phyloP scores from a whole-genome alignment of 2,329 filamentous ascomycete species.

The Aspergillus caelatus region DNA sequence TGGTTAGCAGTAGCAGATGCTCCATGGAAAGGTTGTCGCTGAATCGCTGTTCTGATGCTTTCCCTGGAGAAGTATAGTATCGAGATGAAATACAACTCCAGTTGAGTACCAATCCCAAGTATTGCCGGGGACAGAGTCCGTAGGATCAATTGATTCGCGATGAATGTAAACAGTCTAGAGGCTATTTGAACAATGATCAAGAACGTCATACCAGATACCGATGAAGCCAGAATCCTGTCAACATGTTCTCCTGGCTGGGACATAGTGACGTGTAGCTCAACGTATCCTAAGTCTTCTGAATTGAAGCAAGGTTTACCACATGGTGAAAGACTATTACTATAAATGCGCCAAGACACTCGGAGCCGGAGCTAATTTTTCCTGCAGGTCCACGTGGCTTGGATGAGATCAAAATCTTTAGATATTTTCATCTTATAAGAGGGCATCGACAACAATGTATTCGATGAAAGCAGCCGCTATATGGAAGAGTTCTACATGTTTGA shows the following conservation, averaged over 20 bases:
- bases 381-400: too few species aligned
- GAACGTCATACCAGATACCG: conserved; percentile 74
- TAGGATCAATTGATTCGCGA: conserved; percentile 87
- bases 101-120: conserved; percentile 82
- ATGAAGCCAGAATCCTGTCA: conserved; percentile 29
- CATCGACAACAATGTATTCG: too few species aligned
- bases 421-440: too few species aligned
- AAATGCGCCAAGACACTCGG: background rate
- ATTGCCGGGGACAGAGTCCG: conserved; percentile 84
- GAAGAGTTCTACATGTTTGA: background rate
- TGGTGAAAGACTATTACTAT: background rate
- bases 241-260: conserved; percentile 20
- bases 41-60: conserved; percentile 85
- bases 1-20: conserved; percentile 17
- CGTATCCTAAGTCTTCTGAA: background rate
- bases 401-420: too few species aligned
- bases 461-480: background rate
- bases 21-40: conserved; percentile 65
- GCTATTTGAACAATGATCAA: conserved; percentile 85
- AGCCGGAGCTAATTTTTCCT: conserved; percentile 1
- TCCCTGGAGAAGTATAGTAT: conserved; percentile 95
- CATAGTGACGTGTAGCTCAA: conserved; percentile 17
- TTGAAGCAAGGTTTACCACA: background rate
- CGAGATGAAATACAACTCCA: conserved; percentile 90
- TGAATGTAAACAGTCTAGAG: conserved; percentile 86